Evolutionary conservation across 768 basidiomycete species (phyloP).

Genomic region (Leccinum incarnatum): DNA sequence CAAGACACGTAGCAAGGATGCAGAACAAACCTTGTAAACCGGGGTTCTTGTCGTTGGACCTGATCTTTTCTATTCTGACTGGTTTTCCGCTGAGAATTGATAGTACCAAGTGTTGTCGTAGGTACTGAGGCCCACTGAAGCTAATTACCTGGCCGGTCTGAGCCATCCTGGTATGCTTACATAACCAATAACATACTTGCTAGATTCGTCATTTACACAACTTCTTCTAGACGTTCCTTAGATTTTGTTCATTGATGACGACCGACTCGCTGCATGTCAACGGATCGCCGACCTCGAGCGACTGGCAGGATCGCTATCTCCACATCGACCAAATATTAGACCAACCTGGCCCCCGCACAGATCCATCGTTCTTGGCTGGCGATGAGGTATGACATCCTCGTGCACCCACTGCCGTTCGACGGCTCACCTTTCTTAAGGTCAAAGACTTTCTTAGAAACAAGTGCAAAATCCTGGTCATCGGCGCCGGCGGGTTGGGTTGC

Average conservation of each 20-base stretch:
- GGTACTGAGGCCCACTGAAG: conserved; percentile 78
- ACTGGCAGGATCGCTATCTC: conserved; percentile 66
- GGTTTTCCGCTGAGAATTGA: conserved; percentile 85
- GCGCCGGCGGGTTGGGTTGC: conserved; percentile 95
- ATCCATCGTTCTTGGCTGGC: conserved; percentile 78
- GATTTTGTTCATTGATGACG: conserved; percentile 23
- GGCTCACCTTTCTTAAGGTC: conserved; percentile 48
- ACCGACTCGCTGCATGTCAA: conserved; percentile 28
- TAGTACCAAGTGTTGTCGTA: conserved; percentile 84
- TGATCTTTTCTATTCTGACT: conserved; percentile 82
- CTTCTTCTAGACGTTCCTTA: conserved; percentile 11
- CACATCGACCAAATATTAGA: conserved; percentile 88
- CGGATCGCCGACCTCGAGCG: conserved; percentile 35
- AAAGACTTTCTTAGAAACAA: conserved; percentile 81
- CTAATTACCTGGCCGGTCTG: conserved; percentile 43
- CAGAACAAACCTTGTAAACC: conserved; percentile 73
- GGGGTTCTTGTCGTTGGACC: conserved; percentile 90
- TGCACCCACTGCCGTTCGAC: not conserved
- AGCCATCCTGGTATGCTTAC: conserved; percentile 37
- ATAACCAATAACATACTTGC: conserved; percentile 13
- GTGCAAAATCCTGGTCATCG: conserved; percentile 95
- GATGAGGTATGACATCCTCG: conserved; percentile 56
- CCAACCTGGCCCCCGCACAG: conserved; percentile 85
- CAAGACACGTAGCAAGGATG: not conserved
- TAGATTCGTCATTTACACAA: not conserved